A percentile compares a stretch with the other conserved stretches of the same genome.
Conservation (phyloP, 805 yeast genomes). For the Suhomyces vadensis region DNA sequence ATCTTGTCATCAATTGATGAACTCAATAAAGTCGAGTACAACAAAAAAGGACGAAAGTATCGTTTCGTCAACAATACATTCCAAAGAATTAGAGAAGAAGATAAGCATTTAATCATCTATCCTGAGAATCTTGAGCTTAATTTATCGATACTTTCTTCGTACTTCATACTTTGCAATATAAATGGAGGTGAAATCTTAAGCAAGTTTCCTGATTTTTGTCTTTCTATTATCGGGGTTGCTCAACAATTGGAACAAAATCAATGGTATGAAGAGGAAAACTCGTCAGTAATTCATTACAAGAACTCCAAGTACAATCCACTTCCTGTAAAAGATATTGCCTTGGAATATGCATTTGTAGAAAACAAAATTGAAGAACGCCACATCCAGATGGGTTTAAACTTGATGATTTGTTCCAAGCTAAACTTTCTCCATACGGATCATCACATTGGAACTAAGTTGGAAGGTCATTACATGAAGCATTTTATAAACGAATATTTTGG, state of each 20-base stretch:
- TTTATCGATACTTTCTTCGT: constrained; percentile 44
- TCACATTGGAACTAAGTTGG: constrained; percentile 51
- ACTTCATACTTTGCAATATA: constrained; percentile 39
- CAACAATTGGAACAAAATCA: constrained; percentile 47
- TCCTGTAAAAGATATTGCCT: constrained; percentile 30
- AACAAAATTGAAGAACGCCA: constrained; percentile 32
- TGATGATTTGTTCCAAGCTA: constrained; percentile 48
- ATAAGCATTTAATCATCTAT: constrained; percentile 47
- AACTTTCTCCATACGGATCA: constrained; percentile 59
- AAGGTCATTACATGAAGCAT: constrained; percentile 44
- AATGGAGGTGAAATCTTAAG: constrained; percentile 37
- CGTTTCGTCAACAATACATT: constrained; percentile 49
- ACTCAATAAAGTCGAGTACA: constrained; percentile 36
- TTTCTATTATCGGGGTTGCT: constrained; percentile 51
- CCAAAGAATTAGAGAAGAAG: constrained; percentile 49
- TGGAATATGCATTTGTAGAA: constrained; percentile 27
- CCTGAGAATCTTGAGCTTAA: constrained; percentile 31
- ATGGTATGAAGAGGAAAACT: constrained; percentile 52
- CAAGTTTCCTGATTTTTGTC: constrained; percentile 43
- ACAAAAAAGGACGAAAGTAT: constrained; percentile 50
- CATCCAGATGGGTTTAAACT: constrained; percentile 41
- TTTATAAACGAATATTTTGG: constrained; percentile 43
- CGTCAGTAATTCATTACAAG: constrained; percentile 38
- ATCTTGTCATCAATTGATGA: constrained; percentile 37
- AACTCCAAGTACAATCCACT: constrained; percentile 35